phyloP scores from a whole-genome alignment of 2,329 filamentous ascomycete species.

The Colletotrichum tofieldiae region DNA sequence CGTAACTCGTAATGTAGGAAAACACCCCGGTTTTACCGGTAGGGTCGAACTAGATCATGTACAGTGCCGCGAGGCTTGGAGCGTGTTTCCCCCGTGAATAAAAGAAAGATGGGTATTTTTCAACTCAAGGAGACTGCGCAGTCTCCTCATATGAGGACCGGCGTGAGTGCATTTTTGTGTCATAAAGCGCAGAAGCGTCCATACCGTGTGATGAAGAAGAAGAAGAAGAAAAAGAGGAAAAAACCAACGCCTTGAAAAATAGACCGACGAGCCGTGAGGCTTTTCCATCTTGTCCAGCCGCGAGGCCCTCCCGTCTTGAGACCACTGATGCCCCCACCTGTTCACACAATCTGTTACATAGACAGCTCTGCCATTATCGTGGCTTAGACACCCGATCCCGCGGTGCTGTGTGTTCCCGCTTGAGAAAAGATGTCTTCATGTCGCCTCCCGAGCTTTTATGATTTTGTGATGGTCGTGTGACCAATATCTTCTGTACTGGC shows the following conservation, averaged over 20 bases:
- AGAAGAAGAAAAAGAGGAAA: neutral
- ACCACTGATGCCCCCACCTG: constrained; percentile 22
- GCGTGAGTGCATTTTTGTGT: neutral
- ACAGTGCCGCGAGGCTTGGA: constrained; percentile 35
- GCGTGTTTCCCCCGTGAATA: constrained; percentile 6
- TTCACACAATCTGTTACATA: constrained; percentile 17
- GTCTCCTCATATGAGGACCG: neutral
- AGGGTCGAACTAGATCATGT: constrained; percentile 3
- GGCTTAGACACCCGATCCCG: constrained; percentile 16
- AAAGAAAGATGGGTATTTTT: constrained; percentile 35
- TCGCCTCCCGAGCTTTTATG: constrained; percentile 30
- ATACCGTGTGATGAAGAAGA: constrained; percentile 1
- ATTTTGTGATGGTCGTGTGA: constrained; percentile 45
- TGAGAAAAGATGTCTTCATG: constrained; percentile 10
- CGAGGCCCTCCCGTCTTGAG: constrained; percentile 53
- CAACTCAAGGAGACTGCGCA: constrained; percentile 17
- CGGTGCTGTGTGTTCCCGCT: constrained; percentile 45
- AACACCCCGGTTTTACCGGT: constrained; percentile 18
- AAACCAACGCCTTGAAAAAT: constrained; percentile 39
- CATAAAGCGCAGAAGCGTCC: constrained; percentile 13
- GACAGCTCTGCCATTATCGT: constrained; percentile 31
- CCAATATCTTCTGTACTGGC: constrained; percentile 31
- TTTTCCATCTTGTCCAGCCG: constrained; percentile 56
- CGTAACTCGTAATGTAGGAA: constrained; percentile 24
- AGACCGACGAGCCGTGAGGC: constrained; percentile 55